Evolutionary conservation across 2,329 filamentous ascomycete species (phyloP).

Genomic region (Magnaporthales sp.): DNA sequence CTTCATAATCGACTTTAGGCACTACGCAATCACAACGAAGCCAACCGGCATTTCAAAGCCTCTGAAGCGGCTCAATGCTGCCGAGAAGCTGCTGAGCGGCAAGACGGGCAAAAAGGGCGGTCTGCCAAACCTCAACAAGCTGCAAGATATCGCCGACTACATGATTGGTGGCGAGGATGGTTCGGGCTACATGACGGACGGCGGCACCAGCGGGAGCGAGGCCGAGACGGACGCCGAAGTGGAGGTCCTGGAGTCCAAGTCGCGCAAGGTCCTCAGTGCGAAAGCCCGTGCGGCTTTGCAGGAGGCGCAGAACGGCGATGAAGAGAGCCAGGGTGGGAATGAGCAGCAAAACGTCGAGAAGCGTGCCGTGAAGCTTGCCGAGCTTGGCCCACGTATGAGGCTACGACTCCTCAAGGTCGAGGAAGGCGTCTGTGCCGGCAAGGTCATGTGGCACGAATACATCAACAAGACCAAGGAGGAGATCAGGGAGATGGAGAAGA

Average conservation of each 20-base stretch:
- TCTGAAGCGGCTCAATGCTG: conserved; percentile 74
- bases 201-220: conserved; percentile 72
- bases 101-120: conserved; percentile 57
- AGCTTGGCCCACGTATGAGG: conserved; percentile 84
- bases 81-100: conserved; percentile 63
- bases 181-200: conserved; percentile 78
- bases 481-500: conserved; percentile 67
- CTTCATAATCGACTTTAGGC: conserved; percentile 79
- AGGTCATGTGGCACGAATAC: conserved; percentile 96
- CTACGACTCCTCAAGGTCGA: conserved; percentile 91
- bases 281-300: conserved; percentile 38
- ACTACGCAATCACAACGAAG: conserved; percentile 91
- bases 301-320: conserved; percentile 32
- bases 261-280: conserved; percentile 49
- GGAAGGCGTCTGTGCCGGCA: conserved; percentile 82
- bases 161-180: conserved; percentile 75
- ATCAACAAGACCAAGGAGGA: conserved; percentile 78
- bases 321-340: conserved; percentile 25
- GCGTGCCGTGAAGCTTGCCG: conserved; percentile 82
- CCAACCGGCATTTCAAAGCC: conserved; percentile 76
- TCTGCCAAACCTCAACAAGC: conserved; percentile 80
- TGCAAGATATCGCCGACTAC: conserved; percentile 92
- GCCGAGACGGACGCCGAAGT: conserved; percentile 92
- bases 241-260: conserved; percentile 62
- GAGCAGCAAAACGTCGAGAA: conserved; percentile 60